A percentile compares a stretch with the other conserved stretches of the same genome.
phyloP scores from a whole-genome alignment of 352 stramenopile genomes.

The Halophytophthora batemanensis region DNA sequence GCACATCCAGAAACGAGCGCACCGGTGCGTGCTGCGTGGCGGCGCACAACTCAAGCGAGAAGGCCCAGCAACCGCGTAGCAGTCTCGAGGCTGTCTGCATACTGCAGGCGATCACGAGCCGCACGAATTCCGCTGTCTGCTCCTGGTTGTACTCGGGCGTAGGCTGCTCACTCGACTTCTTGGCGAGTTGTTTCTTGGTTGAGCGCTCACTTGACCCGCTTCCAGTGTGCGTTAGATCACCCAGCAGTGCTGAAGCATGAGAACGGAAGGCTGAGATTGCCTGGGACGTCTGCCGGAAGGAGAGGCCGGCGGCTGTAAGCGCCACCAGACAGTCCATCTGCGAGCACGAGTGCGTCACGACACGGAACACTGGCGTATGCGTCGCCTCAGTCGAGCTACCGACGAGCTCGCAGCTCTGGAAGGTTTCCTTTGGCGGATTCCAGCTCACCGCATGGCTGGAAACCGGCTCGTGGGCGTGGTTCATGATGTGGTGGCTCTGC shows the following conservation, averaged over 20 bases:
- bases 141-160: constrained; percentile 23
- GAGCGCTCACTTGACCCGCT: neutral
- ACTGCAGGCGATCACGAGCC: constrained; percentile 39
- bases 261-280: constrained; percentile 20
- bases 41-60: constrained; percentile 41
- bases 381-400: constrained; percentile 3
- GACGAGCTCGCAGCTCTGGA: constrained; percentile 21
- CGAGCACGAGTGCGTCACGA: constrained; percentile 24
- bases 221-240: constrained; percentile 9
- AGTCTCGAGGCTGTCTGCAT: constrained; percentile 33
- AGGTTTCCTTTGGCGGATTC: constrained; percentile 21
- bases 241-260: constrained; percentile 17
- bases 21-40: constrained; percentile 24
- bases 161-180: constrained; percentile 1
- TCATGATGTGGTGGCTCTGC: constrained; percentile 17
- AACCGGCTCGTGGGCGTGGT: constrained; percentile 14
- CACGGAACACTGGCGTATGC: constrained; percentile 12
- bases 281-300: constrained; percentile 30
- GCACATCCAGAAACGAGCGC: constrained; percentile 42
- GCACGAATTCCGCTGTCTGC: constrained; percentile 36
- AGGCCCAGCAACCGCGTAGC: constrained; percentile 39
- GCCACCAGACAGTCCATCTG: constrained; percentile 34
- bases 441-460: constrained; percentile 15
- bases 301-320: constrained; percentile 26
- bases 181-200: constrained; percentile 2